phyloP scores from a whole-genome alignment of 495 filamentous ascomycete genomes.

The Terfezia boudieri region DNA sequence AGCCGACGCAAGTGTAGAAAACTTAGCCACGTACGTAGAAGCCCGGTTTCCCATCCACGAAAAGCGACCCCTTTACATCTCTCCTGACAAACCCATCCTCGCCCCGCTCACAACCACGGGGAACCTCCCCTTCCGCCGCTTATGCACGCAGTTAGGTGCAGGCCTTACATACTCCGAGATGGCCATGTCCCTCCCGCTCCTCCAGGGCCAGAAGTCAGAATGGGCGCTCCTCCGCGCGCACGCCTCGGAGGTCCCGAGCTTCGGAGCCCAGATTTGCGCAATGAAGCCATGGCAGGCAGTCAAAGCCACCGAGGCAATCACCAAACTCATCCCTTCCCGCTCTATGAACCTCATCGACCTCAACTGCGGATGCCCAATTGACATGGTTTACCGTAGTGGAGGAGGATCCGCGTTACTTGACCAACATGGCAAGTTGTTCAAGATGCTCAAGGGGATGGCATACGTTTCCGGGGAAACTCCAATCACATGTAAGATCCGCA shows the following conservation, averaged over 20 bases:
- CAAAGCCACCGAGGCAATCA: conserved; percentile 65
- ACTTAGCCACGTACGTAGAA: conserved; percentile 56
- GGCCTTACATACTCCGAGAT: conserved; percentile 95
- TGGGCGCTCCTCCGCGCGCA: conserved; percentile 90
- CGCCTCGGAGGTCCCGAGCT: conserved; percentile 57
- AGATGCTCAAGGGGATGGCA: conserved; percentile 89
- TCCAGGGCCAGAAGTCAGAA: conserved; percentile 79
- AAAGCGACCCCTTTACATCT: conserved; percentile 81
- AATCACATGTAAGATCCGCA: conserved; percentile 83
- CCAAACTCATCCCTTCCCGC: conserved; percentile 43
- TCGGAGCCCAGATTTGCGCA: conserved; percentile 77
- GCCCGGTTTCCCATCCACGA: conserved; percentile 76
- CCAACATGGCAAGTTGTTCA: conserved; percentile 56
- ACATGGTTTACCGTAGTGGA: conserved; percentile 65
- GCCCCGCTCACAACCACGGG: conserved; percentile 81
- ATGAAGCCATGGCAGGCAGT: conserved; percentile 72
- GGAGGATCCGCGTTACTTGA: conserved; percentile 92
- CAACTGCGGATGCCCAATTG: conserved; percentile 94
- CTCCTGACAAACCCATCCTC: conserved; percentile 71
- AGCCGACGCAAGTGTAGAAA: conserved; percentile 33
- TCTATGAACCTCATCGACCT: conserved; percentile 65
- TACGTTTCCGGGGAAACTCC: conserved; percentile 67
- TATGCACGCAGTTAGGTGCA: conserved; percentile 77
- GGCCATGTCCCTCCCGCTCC: conserved; percentile 74
- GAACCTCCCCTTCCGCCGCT: conserved; percentile 84